phyloP scores from a whole-genome alignment of 345 rosid genomes.

The Erucastrum elatum region DNA sequence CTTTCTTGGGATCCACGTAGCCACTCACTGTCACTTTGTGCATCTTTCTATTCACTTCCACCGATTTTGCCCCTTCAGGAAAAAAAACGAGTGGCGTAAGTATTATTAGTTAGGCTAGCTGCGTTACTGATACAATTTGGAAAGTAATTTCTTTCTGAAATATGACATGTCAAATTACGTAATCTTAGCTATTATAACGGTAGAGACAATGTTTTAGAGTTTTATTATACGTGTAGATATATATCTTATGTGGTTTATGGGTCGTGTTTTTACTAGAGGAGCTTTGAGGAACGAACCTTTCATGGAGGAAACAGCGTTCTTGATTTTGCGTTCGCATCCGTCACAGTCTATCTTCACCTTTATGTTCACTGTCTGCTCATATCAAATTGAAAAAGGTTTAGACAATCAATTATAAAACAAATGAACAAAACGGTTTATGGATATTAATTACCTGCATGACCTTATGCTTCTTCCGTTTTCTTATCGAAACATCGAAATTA shows the following conservation, averaged over 20 bases:
- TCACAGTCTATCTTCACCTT: slow-evolving; percentile 54
- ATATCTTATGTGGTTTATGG: neutral
- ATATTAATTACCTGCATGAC: slow-evolving; percentile 45
- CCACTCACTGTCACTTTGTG: slow-evolving; percentile 40
- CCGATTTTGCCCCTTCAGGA: slow-evolving; percentile 34
- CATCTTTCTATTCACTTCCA: slow-evolving; percentile 39
- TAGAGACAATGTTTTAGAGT: neutral
- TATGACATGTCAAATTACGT: slow-evolving; percentile 4
- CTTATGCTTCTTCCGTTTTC: slow-evolving; percentile 46
- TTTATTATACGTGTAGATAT: neutral
- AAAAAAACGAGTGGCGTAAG: neutral
- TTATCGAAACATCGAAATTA: slow-evolving; percentile 26
- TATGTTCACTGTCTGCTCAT: slow-evolving; percentile 43
- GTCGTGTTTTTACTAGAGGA: neutral
- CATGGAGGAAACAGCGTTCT: slow-evolving; percentile 46
- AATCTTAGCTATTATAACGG: neutral
- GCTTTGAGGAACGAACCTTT: slow-evolving; percentile 39
- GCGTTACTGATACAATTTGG: slow-evolving; percentile 16
- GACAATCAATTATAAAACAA: neutral
- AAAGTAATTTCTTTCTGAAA: neutral
- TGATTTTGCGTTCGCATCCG: slow-evolving; percentile 53
- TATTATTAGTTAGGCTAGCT: slow-evolving; percentile 11
- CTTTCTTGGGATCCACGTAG: slow-evolving; percentile 38
- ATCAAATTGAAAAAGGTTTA: neutral
- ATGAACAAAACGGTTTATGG: neutral